phyloP scores from a whole-genome alignment of 192 early-diverging fungal species.

The Rhizoclosmatium globosum region DNA sequence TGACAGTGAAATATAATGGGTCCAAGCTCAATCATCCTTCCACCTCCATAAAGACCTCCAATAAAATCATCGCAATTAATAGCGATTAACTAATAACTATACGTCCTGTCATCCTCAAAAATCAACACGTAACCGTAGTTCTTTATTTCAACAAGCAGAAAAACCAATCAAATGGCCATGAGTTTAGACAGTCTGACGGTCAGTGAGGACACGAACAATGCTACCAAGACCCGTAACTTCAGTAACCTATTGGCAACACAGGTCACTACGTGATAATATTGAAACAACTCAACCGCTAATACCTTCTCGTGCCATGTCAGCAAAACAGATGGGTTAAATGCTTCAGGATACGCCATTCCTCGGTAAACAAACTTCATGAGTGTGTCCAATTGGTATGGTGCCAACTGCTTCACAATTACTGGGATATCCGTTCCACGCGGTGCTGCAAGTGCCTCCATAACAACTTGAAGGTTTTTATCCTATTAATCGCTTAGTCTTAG shows the following conservation, averaged over 20 bases:
- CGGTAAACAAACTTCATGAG: slow-evolving; percentile 94
- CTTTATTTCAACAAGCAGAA: neutral
- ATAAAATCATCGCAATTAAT: too few relatives aligned
- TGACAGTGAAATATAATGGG: too few relatives aligned
- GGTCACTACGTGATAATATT: too few relatives aligned
- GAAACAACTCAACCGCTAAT: slow-evolving; percentile 22
- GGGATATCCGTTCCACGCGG: slow-evolving; percentile 76
- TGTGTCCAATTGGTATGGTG: slow-evolving; percentile 72
- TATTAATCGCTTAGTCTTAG: slow-evolving; percentile 33
- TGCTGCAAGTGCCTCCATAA: slow-evolving; percentile 83
- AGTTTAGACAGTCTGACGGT: slow-evolving; percentile 55
- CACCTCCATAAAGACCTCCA: too few relatives aligned
- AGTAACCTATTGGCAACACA: slow-evolving; percentile 61
- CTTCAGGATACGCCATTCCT: slow-evolving; percentile 85
- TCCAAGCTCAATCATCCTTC: too few relatives aligned
- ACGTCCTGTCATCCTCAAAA: too few relatives aligned
- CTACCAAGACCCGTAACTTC: slow-evolving; percentile 88
- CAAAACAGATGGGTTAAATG: slow-evolving; percentile 82
- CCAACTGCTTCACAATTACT: slow-evolving; percentile 65
- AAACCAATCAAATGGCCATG: neutral
- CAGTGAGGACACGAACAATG: slow-evolving; percentile 92
- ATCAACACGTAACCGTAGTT: neutral
- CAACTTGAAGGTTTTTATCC: slow-evolving; percentile 77
- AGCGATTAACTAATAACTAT: too few relatives aligned
- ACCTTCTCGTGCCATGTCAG: slow-evolving; percentile 93